Conservation (phyloP, 2,329 filamentous ascomycete species). For the Aspergillus hortae region DNA sequence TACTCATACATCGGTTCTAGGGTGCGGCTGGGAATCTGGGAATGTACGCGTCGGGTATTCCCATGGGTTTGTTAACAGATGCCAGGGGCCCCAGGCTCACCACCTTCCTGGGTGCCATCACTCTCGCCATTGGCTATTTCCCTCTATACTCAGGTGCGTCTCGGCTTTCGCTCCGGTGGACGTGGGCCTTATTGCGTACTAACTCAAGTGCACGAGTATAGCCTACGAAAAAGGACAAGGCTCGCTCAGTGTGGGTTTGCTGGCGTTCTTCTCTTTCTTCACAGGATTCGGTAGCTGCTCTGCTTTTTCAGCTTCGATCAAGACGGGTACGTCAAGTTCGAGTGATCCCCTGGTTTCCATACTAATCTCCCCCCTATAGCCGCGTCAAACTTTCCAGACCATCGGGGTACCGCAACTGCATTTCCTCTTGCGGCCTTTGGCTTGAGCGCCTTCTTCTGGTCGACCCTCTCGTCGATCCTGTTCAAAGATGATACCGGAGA, state of each 20-base stretch:
- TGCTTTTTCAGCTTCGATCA: conserved; percentile 85
- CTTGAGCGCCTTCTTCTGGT: conserved; percentile 94
- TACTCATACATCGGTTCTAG: conserved; percentile 27
- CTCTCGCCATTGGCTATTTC: conserved; percentile 78
- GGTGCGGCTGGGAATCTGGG: conserved; percentile 63
- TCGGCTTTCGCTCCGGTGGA: not conserved
- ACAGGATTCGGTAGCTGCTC: conserved; percentile 86
- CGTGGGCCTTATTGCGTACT: conserved; percentile 1
- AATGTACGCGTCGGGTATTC: conserved; percentile 90
- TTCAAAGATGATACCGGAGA: conserved; percentile 80
- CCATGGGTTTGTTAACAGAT: conserved; percentile 84
- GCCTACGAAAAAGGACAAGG: conserved; percentile 69
- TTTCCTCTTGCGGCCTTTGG: conserved; percentile 92
- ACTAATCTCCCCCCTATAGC: conserved; percentile 47
- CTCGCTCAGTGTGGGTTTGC: conserved; percentile 51
- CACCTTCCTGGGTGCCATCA: conserved; percentile 68
- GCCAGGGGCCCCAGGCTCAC: conserved; percentile 73
- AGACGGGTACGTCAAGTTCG: conserved; percentile 52
- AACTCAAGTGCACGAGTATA: conserved; percentile 17
- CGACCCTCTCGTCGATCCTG: conserved; percentile 68
- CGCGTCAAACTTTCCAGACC: conserved; percentile 85
- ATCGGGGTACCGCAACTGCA: conserved; percentile 89
- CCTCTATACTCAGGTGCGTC: conserved; percentile 63
- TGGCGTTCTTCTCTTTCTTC: conserved; percentile 82
- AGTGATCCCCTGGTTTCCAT: not conserved